Conservation (phyloP, 2,329 filamentous ascomycete species). For the Colletotrichum orbiculare region DNA sequence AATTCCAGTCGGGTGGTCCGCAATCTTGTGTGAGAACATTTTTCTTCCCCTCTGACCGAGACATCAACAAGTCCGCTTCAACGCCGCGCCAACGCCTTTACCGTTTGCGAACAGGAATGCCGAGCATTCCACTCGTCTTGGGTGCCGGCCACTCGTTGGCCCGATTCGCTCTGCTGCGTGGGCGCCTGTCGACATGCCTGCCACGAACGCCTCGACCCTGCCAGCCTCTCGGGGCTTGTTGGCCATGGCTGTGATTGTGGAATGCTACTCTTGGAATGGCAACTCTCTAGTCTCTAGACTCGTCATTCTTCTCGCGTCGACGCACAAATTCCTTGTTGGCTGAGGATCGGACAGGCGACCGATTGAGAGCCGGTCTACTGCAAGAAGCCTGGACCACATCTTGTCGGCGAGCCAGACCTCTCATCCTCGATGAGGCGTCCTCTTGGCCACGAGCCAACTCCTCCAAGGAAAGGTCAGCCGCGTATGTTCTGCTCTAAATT, state of each 20-base stretch:
- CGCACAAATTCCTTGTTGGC: background rate
- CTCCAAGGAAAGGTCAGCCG: slow-evolving; percentile 20
- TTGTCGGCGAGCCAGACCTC: slow-evolving; percentile 16
- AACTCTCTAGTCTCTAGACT: slow-evolving; percentile 12
- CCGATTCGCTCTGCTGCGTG: background rate
- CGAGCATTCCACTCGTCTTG: background rate
- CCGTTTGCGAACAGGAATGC: slow-evolving; percentile 27
- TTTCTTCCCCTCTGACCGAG: slow-evolving; percentile 10
- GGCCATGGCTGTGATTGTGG: slow-evolving; percentile 8
- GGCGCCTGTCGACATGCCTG: background rate
- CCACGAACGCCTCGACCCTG: background rate
- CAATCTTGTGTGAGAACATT: slow-evolving; percentile 18
- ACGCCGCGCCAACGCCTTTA: slow-evolving; percentile 25
- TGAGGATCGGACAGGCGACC: background rate
- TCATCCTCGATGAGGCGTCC: slow-evolving; percentile 19
- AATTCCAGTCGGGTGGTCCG: slow-evolving; percentile 17
- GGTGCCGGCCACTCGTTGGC: background rate
- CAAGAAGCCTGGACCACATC: background rate
- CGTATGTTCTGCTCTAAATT: slow-evolving; percentile 14
- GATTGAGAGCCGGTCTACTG: background rate
- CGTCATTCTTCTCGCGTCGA: background rate
- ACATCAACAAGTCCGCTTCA: slow-evolving; percentile 29
- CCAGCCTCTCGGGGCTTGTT: slow-evolving; percentile 7
- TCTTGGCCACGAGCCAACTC: slow-evolving; percentile 4
- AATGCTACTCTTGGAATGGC: slow-evolving; percentile 24